Conservation (phyloP, 805 yeast genomes). For the Vanderwaltozyma polyspora region DNA sequence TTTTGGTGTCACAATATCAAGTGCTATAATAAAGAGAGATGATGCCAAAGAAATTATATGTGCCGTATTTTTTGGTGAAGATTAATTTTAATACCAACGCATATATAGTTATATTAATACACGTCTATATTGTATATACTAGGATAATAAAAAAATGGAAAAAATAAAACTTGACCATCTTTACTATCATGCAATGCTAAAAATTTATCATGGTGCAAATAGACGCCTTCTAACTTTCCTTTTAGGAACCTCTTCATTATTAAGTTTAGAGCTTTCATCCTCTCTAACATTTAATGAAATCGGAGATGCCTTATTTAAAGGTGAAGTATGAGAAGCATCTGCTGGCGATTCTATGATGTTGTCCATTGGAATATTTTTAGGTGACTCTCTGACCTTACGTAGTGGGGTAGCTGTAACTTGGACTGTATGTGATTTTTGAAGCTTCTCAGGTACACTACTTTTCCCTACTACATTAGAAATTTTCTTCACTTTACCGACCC, state of each 20-base stretch:
- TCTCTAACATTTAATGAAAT: not conserved
- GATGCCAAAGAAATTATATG: constrained; percentile 41
- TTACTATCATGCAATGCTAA: too few relatives aligned
- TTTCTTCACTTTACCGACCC: constrained; percentile 27
- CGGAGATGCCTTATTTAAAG: not conserved
- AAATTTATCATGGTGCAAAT: constrained; percentile 24
- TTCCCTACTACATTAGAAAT: too few relatives aligned
- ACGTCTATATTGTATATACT: too few relatives aligned
- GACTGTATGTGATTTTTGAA: constrained; percentile 2
- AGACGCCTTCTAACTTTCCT: constrained; percentile 27
- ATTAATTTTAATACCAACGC: too few relatives aligned
- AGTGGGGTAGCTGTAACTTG: constrained; percentile 26
- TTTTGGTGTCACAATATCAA: constrained; percentile 50
- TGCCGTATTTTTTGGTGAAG: constrained; percentile 68
- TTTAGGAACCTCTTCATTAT: too few relatives aligned
- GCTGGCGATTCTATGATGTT: constrained; percentile 22
- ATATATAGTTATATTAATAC: not conserved
- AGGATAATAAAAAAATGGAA: too few relatives aligned
- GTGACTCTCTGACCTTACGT: constrained; percentile 10
- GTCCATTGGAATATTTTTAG: constrained; percentile 8
- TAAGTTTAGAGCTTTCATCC: not conserved
- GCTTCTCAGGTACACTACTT: too few relatives aligned
- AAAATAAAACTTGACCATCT: too few relatives aligned
- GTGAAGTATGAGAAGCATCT: not conserved
- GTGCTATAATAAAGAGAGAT: constrained; percentile 35